These are phyloP conservation scores for Balamuthia mandrillaris DNA, from an alignment of 208 protist genomes.

Conservation along the genomic window DNA sequence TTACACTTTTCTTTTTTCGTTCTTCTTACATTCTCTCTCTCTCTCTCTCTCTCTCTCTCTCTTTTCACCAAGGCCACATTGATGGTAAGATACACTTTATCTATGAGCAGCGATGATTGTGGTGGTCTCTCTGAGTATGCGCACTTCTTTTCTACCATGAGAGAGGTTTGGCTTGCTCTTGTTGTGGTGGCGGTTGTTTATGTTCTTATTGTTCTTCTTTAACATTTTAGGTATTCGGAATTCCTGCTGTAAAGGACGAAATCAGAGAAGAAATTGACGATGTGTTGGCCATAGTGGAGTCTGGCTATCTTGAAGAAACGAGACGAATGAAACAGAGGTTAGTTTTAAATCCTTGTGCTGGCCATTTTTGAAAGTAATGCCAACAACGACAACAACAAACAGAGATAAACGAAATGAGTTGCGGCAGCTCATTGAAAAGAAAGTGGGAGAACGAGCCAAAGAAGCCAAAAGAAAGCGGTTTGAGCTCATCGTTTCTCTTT, in stretches of 20 bases:
- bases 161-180: too few species aligned
- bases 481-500: not conserved
- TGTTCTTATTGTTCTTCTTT: too few species aligned
- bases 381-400: conserved; percentile 18
- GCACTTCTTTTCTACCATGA: too few species aligned
- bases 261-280: conserved; percentile 32
- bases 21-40: not conserved
- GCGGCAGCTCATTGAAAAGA: not conserved
- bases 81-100: conserved; percentile 31
- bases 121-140: conserved; percentile 22
- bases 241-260: not conserved
- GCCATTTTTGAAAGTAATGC: too few species aligned
- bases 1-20: not conserved
- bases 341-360: too few species aligned
- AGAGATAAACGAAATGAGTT: conserved; percentile 18
- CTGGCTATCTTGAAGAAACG: conserved; percentile 19
- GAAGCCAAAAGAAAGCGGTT: conserved; percentile 16
- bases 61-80: not conserved
- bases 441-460: not conserved
- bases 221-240: conserved; percentile 27
- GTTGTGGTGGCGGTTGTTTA: too few species aligned
- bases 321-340: too few species aligned
- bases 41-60: not conserved
- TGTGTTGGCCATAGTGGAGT: conserved; percentile 16
- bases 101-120: conserved; percentile 38